Base-by-base conservation (phyloP, 2,329 filamentous ascomycete species). In the Colletotrichum sp. region DNA sequence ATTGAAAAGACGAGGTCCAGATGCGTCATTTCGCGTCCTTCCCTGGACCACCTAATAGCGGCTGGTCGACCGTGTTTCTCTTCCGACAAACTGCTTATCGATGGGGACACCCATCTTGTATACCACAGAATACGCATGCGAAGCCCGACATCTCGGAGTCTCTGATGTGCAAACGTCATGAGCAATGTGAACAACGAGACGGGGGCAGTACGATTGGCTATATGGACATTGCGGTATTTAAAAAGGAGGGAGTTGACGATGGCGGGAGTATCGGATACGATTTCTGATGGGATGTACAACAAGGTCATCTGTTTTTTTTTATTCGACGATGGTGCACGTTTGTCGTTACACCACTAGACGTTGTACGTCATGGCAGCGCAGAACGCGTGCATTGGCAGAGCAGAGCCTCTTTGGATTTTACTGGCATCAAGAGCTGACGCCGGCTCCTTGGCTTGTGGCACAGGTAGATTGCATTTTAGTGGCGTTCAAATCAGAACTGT, bases 21-120 rank as follows among this genome's bases (percentile, higher is more conserved):
- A 66, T 67, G 52, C 52, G 44, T 34, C 21, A n/a, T 76, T 74
- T 55, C 66, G 67, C 66, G 63, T 75, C 72, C 21, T 28, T 13
- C 5, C 12, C 34, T 39, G 75, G 70, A 69, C 66, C 44, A 75
- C 24, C 26, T 76, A 70, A 75, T 75, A 67, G 55, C 75, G 71
- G 75, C 75, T 71, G 75, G 72, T 67, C 72, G 62, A 75, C 75
- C 63, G 72, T 76, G 64, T 57, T 76, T 76, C 72, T 71, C 71
- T 76, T 76, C 75, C 70, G n/a, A 44, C 59, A 49, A 28, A 65
- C 70, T 66, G 64, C 65, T 74, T 74, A 65, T 65, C 64, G 34
- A 76, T 69, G 52, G 74, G 59, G 52, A 18, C 8, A 34, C 71
- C 70, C 49, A 60, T 76, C 74, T 74, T 74, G 64, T 73, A 76